Base-by-base conservation (phyloP, 495 filamentous ascomycete genomes). In the Viridothelium virens region DNA sequence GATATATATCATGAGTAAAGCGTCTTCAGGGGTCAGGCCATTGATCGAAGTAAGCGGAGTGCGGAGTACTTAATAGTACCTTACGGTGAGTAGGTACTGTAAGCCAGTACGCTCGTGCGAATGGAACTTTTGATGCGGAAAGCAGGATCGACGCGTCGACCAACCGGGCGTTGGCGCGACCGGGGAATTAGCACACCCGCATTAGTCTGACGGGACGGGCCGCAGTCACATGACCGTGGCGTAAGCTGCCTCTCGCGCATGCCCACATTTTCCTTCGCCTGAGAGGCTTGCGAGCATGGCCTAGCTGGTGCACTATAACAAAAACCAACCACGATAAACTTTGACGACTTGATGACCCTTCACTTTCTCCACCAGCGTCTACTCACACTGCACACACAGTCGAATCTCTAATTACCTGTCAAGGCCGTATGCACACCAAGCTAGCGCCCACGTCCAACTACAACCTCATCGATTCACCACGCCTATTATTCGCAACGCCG, bases 161-260 rank as follows among this genome's bases (percentile, higher is more conserved):
- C 25, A 25, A 25, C 25, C 25, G 25, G 25, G 25, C 25, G 25
- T 25, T 25, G 25, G 25, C 25, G 25, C 25, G 25, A 25, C 25
- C 25, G 25, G 25, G 25, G 25, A 25, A 25, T 1, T 25, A 25
- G 25, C 25, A 25, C 41, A 14, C 6, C 53, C 36, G 53, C 53
- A 59, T 59, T 59, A 59, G 53, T 31, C 3, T 36, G 3, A 7
- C 53, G 53, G 53, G 31, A 59, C 53, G 53, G 53, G 53, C 53
- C 53, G 53, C 53, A 9, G 36, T 59, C 53, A 59, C 53, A 36
- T 59, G 53, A 59, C 53, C 36, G 33, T 59, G 53, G 53, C 36
- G 53, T 18, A 59, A 7, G 53, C 25, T 59, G 53, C 14, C n/a
- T 59, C 1, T 7, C 53, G 53, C 5, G n/a, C 25, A n/a, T 18